A percentile compares a stretch with the other conserved stretches of the same genome.
Conservation (phyloP, 257 asterid genomes). For the Nicotiana undulata region DNA sequence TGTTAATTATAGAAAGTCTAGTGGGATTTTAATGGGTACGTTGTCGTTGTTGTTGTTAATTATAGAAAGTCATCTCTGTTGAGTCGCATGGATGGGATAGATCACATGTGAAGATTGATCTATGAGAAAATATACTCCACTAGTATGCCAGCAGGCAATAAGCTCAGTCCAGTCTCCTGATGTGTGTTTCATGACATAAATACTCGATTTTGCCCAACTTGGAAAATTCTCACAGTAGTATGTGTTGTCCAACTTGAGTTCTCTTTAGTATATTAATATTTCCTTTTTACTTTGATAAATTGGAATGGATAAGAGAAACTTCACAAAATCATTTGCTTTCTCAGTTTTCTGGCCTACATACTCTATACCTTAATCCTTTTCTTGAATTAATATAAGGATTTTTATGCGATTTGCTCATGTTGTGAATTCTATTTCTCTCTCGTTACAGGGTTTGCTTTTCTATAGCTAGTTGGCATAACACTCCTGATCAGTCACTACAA, state of each 20-base stretch:
- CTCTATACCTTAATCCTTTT: neutral
- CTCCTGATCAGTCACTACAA: slow-evolving; percentile 6
- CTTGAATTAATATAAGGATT: neutral
- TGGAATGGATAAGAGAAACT: neutral
- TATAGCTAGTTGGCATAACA: neutral
- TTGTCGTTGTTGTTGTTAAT: too few relatives aligned
- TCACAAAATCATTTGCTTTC: neutral
- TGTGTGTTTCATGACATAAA: neutral
- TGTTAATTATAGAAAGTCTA: neutral
- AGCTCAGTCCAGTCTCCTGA: neutral
- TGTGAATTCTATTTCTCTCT: neutral
- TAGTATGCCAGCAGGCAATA: neutral
- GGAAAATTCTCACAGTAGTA: neutral
- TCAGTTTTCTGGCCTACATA: neutral
- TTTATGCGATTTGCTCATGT: neutral
- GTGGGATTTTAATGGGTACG: too few relatives aligned
- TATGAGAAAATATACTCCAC: neutral
- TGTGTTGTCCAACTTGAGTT: neutral
- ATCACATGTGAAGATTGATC: neutral
- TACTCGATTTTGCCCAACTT: neutral
- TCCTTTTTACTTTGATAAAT: neutral
- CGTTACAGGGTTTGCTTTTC: neutral
- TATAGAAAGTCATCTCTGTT: neutral
- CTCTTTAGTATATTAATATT: neutral
- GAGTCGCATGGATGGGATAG: neutral